These are phyloP conservation scores for Sphagnum fallax DNA, from an alignment of 228 moss, liverwort and hornwort genomes.

Conservation along the genomic window DNA sequence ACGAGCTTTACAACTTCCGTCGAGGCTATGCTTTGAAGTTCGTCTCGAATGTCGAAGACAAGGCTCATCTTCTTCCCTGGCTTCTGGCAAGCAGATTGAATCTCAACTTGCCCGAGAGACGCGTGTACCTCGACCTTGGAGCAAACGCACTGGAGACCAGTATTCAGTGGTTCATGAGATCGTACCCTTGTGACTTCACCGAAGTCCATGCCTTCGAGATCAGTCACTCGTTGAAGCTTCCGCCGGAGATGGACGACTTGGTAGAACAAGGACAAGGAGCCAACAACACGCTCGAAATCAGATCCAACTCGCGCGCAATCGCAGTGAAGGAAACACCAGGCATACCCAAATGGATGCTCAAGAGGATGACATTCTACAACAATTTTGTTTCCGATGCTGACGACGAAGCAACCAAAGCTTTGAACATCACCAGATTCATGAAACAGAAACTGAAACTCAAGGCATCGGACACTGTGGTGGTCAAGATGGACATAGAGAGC, in stretches of 20 bases:
- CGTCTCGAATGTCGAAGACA: slow-evolving; percentile 56
- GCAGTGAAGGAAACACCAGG: slow-evolving; percentile 20
- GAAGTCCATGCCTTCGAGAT: slow-evolving; percentile 56
- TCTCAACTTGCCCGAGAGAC: slow-evolving; percentile 36
- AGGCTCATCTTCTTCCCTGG: slow-evolving; percentile 56
- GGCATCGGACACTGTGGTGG: slow-evolving; percentile 45
- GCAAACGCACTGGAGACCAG: slow-evolving; percentile 63
- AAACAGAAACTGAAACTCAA: slow-evolving; percentile 46
- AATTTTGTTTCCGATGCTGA: slow-evolving; percentile 27
- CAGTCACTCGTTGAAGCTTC: slow-evolving; percentile 18
- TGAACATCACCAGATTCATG: slow-evolving; percentile 65
- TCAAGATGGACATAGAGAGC: slow-evolving; percentile 64
- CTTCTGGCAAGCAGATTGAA: slow-evolving; percentile 53
- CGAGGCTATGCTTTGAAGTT: slow-evolving; percentile 62
- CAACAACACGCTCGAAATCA: background rate
- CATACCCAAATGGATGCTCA: slow-evolving; percentile 39
- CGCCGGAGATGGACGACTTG: background rate
- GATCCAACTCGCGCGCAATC: background rate
- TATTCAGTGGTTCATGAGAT: slow-evolving; percentile 53
- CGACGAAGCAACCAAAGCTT: slow-evolving; percentile 7
- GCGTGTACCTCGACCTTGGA: slow-evolving; percentile 64
- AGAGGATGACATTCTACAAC: slow-evolving; percentile 41
- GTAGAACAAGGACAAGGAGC: background rate
- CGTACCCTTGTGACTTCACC: slow-evolving; percentile 45
- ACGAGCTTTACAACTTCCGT: slow-evolving; percentile 55